phyloP scores from a whole-genome alignment of 768 basidiomycete genomes.

The Russula virescens region DNA sequence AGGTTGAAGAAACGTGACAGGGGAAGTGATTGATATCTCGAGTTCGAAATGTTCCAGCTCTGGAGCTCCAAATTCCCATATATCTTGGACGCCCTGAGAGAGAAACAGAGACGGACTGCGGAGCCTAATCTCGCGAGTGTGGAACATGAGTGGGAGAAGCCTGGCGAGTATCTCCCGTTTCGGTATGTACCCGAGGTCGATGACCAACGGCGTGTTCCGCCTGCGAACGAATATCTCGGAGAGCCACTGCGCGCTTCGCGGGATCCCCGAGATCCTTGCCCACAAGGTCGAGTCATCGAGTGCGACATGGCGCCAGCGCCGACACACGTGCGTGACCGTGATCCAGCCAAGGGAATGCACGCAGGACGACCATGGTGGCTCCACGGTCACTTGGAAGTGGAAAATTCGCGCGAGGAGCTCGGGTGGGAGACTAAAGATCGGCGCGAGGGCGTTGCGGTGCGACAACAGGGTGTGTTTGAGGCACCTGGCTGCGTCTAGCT shows the following conservation, averaged over 20 bases:
- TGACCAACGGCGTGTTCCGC: slow-evolving; percentile 1
- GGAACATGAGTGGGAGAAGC: not conserved
- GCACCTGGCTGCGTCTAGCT: too few species aligned
- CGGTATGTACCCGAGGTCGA: not conserved
- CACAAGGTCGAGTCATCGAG: too few species aligned
- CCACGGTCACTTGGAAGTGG: too few species aligned
- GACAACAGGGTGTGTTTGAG: too few species aligned
- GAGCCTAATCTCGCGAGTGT: slow-evolving; percentile 9
- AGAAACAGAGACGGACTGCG: not conserved
- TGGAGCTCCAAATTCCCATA: not conserved
- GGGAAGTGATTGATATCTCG: not conserved
- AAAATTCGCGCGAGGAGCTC: too few species aligned
- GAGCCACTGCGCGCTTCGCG: not conserved
- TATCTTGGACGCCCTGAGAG: not conserved
- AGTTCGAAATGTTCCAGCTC: slow-evolving; percentile 10
- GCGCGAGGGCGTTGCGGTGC: too few species aligned
- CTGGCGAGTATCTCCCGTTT: not conserved
- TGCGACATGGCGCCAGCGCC: too few species aligned
- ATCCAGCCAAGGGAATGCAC: too few species aligned
- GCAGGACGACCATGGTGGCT: too few species aligned
- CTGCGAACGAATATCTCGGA: slow-evolving; percentile 2
- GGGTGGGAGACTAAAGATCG: too few species aligned
- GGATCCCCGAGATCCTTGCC: too few species aligned
- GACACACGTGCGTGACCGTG: too few species aligned
- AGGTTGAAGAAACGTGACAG: not conserved